Evolutionary conservation across 2,329 filamentous ascomycete genomes (phyloP).

Genomic region (Laburnicola sp.): DNA sequence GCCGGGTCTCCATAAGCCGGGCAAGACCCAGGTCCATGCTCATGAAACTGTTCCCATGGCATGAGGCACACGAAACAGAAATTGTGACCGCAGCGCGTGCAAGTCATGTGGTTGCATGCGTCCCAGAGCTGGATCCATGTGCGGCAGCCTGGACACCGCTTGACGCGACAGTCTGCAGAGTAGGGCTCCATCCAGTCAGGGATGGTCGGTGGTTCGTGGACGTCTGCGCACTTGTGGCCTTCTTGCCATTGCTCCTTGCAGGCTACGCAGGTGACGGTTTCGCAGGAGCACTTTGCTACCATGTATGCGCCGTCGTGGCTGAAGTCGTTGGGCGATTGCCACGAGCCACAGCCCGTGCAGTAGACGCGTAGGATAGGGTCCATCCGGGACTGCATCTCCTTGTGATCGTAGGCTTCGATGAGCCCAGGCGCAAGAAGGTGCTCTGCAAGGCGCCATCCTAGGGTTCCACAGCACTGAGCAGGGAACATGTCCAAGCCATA

Average conservation of each 20-base stretch:
- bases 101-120: conserved; percentile 4
- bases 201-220: not conserved
- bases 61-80: conserved; percentile 2
- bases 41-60: not conserved
- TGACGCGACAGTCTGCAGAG: not conserved
- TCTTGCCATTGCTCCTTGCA: not conserved
- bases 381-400: not conserved
- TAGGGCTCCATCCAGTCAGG: not conserved
- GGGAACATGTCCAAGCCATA: not conserved
- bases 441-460: not conserved
- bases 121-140: not conserved
- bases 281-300: not conserved
- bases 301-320: not conserved
- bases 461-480: not conserved
- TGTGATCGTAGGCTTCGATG: not conserved
- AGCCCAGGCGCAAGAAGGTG: not conserved
- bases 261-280: not conserved
- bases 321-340: not conserved
- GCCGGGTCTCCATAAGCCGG: not conserved
- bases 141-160: not conserved
- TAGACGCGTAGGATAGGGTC: not conserved
- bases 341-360: not conserved
- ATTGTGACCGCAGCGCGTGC: not conserved
- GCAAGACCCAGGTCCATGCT: not conserved
- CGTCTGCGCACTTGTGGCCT: not conserved